These are phyloP conservation scores for Bacidia gigantensis DNA, from an alignment of 495 filamentous ascomycete species.

Conservation along the genomic window DNA sequence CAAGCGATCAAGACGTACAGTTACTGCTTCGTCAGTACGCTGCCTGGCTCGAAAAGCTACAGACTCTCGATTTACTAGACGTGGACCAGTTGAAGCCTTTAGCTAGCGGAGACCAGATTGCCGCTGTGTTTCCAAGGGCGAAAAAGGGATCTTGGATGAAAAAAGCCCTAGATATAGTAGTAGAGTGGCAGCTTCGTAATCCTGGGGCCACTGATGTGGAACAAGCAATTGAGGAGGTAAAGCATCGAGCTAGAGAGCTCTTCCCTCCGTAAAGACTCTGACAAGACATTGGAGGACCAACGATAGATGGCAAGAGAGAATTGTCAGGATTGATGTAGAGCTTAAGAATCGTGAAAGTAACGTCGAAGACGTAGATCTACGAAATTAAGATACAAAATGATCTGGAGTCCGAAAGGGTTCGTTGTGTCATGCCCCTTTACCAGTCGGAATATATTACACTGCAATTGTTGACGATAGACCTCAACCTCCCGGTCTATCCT, in stretches of 20 bases:
- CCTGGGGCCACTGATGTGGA: constrained; percentile 47
- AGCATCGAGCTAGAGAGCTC: constrained; percentile 39
- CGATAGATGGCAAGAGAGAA: no score
- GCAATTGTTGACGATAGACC: no score
- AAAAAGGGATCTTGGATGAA: constrained; percentile 69
- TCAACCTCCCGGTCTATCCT: no score
- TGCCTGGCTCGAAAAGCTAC: constrained; percentile 31
- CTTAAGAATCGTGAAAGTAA: no score
- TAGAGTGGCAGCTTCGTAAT: constrained; percentile 78
- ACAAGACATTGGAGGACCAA: no score
- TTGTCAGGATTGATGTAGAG: no score
- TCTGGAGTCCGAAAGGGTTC: no score
- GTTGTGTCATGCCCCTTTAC: no score
- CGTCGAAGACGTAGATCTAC: no score
- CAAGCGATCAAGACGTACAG: background rate
- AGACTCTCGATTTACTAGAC: constrained; percentile 28
- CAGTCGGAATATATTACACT: no score
- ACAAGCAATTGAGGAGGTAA: constrained; percentile 52
- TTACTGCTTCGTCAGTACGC: constrained; percentile 32
- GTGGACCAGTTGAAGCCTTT: constrained; percentile 41
- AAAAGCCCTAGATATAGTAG: constrained; percentile 51
- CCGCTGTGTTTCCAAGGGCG: constrained; percentile 39
- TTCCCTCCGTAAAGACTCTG: no score
- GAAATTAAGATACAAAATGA: no score
- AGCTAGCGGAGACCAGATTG: constrained; percentile 52